phyloP scores from a whole-genome alignment of 805 yeast species.

The Saccharomycopsis fibuligera region DNA sequence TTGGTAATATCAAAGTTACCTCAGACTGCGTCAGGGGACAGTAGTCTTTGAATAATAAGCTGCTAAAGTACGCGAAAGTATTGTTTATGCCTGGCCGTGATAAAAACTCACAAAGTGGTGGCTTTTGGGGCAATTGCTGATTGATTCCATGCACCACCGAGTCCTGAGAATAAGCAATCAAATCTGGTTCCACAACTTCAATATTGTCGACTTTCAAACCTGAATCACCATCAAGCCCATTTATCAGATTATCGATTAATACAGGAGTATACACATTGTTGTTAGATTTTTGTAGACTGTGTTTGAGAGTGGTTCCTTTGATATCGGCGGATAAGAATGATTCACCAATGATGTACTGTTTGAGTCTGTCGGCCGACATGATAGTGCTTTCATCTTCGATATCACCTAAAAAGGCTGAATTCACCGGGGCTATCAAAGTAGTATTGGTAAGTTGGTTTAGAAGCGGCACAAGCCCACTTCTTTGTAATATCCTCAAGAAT shows the following conservation, averaged over 20 bases:
- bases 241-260: constrained; percentile 26
- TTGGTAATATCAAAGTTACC: constrained; percentile 42
- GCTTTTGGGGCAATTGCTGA: constrained; percentile 36
- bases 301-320: constrained; percentile 26
- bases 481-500: constrained; percentile 55
- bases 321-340: constrained; percentile 28
- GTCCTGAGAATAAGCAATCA: constrained; percentile 54
- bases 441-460: constrained; percentile 55
- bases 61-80: constrained; percentile 1
- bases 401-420: constrained; percentile 55
- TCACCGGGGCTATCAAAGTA: constrained; percentile 76
- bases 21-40: constrained; percentile 22
- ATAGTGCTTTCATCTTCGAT: constrained; percentile 27
- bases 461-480: constrained; percentile 53
- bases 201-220: constrained; percentile 33
- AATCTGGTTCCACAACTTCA: constrained; percentile 50
- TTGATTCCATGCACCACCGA: constrained; percentile 65
- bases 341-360: constrained; percentile 32
- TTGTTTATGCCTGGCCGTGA: background rate
- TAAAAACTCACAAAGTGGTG: constrained; percentile 25
- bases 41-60: background rate
- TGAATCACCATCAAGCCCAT: constrained; percentile 15
- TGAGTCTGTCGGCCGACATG: too few relatives aligned
- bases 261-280: constrained; percentile 28
- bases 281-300: constrained; percentile 22